Evolutionary conservation across 2,329 filamentous ascomycete genomes (phyloP), one percentile per base, ranked within the genome.

Genomic region (Aspergillus ochraceus): DNA sequence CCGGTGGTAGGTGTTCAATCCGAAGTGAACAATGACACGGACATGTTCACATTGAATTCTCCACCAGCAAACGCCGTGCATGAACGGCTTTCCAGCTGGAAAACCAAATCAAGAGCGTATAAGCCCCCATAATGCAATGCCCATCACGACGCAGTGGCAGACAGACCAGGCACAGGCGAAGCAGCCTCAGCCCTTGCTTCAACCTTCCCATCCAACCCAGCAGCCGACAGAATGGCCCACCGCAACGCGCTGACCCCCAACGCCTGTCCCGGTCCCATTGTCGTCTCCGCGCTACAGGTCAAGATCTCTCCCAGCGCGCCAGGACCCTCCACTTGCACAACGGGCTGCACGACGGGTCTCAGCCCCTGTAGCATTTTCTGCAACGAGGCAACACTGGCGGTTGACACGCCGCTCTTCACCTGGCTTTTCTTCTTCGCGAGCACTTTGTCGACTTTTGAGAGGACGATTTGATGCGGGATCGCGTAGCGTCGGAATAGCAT

Each of bases 361-460:
- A 83, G 66, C 10, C 68, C 64, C 32, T 77, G 70, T 46, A 81
- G 75, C 19, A 74, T 67, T 12, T 70, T 71, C 12, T 77, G 72
- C 22, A 86, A 65, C 4, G 70, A 64, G 30, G 73, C 63, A 22
- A 77, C 54, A 22, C 62, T 68, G 11, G 64, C 60, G 22, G 66
- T 49, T 5, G 68, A 67, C 22, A 64, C 78, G 51, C 62, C 74
- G 58, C 65, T 69, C 54, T 66, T 76, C 45, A 66, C 74, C 47
- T 67, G 70, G 61, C 55, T 68, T 58, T 60, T 71, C 46, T 62
- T 76, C 63, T 74, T 64, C 45, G 69, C 60, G 47, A 87, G 66
- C 14, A 88, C 61, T 60, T 83, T 83, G 69, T 91, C 88, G 6
- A 84, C 80, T 71, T 91, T 91, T 6, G 83, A 84, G n/a, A 90